Evolutionary conservation across 2,329 filamentous ascomycete genomes (phyloP), one percentile per base, ranked within the genome.

Genomic region (Setomelanomma holmii): DNA sequence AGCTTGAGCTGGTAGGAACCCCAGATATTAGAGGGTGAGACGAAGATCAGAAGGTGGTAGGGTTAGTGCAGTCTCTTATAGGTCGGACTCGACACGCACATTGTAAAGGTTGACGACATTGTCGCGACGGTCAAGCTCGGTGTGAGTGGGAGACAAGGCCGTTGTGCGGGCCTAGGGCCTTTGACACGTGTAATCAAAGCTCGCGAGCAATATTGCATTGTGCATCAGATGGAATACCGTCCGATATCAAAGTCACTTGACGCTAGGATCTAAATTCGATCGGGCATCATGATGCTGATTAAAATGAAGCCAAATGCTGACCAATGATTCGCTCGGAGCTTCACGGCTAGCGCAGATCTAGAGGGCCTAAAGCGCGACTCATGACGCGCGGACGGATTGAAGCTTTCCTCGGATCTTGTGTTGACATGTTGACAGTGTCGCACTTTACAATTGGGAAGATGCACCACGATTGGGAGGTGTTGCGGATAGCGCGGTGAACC

Each of bases 331-430:
- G 40, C 12, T 27, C 40, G 40, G 40, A 16, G 10, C 16, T 11
- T 11, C 5, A 19, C 40, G 40, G 40, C 40, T 33, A 34, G 27
- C 16, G 23, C 17, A 14, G 5, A 33, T 12, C 20, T 30, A 27
- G 27, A 30, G 2, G 27, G 14, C 10, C 27, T 30, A 30, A 36
- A 7, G 10, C 3, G 34, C 11, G 16, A 11, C 16, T 36, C 34
- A 36, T 36, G 34, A 36, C 34, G 34, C 40, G 36, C 30, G 41
- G 30, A 47, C 30, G 23, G 20, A 40, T n/a, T 44, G 43, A 45
- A 24, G 14, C 22, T 20, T 43, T n/a, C 8, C 12, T 4, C n/a
- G 34, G 34, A 36, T n/a, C 14, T 17, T 36, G 12, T 36, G 34
- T 36, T 36, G 6, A 30, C 12, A 30, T 30, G 24, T 30, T 30